Evolutionary conservation across 1,284 basidiomycete species (phyloP).

Genomic region (Dichomitus squalens): DNA sequence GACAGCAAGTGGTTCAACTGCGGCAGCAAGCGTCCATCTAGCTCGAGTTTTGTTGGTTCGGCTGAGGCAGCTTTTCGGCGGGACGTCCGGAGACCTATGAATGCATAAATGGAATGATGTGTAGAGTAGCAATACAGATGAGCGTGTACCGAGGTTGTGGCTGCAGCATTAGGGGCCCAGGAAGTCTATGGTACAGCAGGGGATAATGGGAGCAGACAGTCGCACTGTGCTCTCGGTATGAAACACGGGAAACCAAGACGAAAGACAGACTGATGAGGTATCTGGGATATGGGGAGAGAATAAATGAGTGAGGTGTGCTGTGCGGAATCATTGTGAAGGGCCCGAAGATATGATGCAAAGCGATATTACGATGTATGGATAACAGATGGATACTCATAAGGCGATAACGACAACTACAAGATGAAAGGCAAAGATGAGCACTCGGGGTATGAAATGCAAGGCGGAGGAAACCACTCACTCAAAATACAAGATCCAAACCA

Average conservation of each 20-base stretch:
- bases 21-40: no score
- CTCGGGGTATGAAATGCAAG: neutral
- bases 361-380: slow-evolving; percentile 3
- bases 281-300: neutral
- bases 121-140: slow-evolving; percentile 19
- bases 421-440: neutral
- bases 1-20: no score
- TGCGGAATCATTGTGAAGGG: neutral
- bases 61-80: neutral
- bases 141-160: neutral
- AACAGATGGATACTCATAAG: neutral
- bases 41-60: no score
- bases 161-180: slow-evolving; percentile 9
- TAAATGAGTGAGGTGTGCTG: neutral
- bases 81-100: neutral
- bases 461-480: slow-evolving; percentile 1
- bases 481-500: slow-evolving; percentile 15
- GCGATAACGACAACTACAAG: neutral
- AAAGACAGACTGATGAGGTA: neutral
- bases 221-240: neutral
- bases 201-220: slow-evolving; percentile 1
- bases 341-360: slow-evolving; percentile 1
- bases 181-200: slow-evolving; percentile 10
- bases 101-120: neutral
- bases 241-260: neutral